These are phyloP conservation scores for Simplicillium aogashimaense DNA, from an alignment of 2,329 filamentous ascomycete genomes.

Conservation along the genomic window DNA sequence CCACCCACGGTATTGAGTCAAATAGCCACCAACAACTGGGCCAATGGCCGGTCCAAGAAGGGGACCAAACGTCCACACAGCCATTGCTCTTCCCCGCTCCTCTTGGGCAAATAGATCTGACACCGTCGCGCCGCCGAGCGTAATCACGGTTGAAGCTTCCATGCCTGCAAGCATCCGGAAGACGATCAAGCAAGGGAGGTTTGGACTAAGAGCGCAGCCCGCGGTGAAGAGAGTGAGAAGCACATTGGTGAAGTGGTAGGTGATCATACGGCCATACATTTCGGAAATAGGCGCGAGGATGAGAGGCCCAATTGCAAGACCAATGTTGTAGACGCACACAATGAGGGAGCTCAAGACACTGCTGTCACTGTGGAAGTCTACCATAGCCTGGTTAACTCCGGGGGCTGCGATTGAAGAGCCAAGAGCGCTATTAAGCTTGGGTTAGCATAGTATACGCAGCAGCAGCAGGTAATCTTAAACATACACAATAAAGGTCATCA, in stretches of 20 bases:
- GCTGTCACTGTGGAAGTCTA: constrained; percentile 46
- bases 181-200: constrained; percentile 8
- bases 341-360: constrained; percentile 49
- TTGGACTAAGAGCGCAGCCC: neutral
- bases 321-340: constrained; percentile 13
- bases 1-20: constrained; percentile 24
- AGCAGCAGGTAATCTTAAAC: neutral
- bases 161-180: neutral
- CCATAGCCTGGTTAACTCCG: constrained; percentile 51
- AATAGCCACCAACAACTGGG: constrained; percentile 25
- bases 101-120: constrained; percentile 43
- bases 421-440: constrained; percentile 13
- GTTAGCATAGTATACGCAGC: neutral
- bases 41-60: constrained; percentile 27
- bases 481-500: constrained; percentile 36
- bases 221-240: neutral
- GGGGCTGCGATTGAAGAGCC: constrained; percentile 53
- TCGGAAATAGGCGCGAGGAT: constrained; percentile 35
- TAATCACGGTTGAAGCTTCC: neutral
- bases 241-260: neutral
- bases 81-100: constrained; percentile 41
- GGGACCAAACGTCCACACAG: constrained; percentile 23
- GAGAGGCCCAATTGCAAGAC: neutral
- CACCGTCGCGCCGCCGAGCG: neutral
- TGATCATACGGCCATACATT: constrained; percentile 17